Base-by-base conservation (phyloP, 495 filamentous ascomycete species). In the Penicillium angulare region DNA sequence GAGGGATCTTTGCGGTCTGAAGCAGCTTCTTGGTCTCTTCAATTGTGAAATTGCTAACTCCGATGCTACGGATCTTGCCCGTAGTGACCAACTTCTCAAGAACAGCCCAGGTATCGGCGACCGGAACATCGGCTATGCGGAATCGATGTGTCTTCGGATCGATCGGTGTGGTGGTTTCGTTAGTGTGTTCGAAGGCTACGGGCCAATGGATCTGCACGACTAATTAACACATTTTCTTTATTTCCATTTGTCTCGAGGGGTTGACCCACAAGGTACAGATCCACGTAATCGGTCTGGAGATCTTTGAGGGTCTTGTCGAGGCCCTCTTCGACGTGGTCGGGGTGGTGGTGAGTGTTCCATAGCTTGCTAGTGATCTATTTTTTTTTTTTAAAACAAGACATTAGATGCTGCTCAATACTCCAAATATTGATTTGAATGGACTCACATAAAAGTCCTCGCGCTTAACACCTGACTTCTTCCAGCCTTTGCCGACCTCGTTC, bases 41-140 rank as follows among this genome's bases (percentile, higher is more conserved):
- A 7, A 77, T 67, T 2, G 86, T 72, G 68, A 83, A 92, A 60
- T 95, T 96, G 55, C 84, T 89, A 15, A 95, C 86, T 13, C 90
- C 90, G 56, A 96, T 91, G 33, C 82, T 85, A 46, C 81, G 80
- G 15, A 86, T 82, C 49, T 85, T 81, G 33, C 89, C 89, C 5
- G 78, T 71, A 12, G 70, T 68, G 53, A 86, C 78, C 53, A 92
- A 73, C 29, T 77, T 77, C 66, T 95, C 89, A 71, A 93, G 76
- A 35, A 77, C 81, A 38, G 75, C 76, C 90, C 90, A 96, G 23
- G 84, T 80, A 16, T 73, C 59, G 56, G 64, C 42, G 21, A 69
- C 43, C 29, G 66, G 61, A 16, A 68, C 55, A 49, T 72, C 57
- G 47, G 61, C 64, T 41, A 72, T 41, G 24, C 60, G 62, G 59